Base-by-base conservation (phyloP, 2,329 filamentous ascomycete genomes). In the Talaromyces piceae region DNA sequence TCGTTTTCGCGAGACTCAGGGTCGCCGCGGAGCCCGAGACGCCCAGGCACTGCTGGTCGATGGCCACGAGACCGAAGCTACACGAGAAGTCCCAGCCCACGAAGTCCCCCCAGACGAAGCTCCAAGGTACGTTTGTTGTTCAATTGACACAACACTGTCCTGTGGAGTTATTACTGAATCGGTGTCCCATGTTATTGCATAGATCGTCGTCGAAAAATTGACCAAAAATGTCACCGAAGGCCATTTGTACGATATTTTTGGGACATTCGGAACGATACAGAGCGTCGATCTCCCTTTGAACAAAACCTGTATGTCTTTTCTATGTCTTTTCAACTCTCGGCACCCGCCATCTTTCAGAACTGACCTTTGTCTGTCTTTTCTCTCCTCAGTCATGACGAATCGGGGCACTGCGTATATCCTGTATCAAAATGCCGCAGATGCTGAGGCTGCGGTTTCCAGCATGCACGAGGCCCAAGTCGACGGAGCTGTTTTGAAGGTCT, bases 381-480 rank as follows among this genome's bases (percentile, higher is more conserved):
- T n/a, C n/a, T n/a, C n/a, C n/a, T n/a, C n/a, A 93, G 88, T 87
- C 75, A 86, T 87, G 67, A 90, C 84, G 49, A 97, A 97, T 63
- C 85, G 91, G 52, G 91, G 93, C 44, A 95, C 89, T 25, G 93
- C 91, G 27, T 97, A 96, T 67, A 90, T 97, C 56, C 77, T 95
- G 39, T 98, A 86, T 70, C 76, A 82, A 49, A 78, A 86, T 58
- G 81, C 90, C 57, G 76, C 80, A 46, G 86, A 91, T 57, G 91
- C 93, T 22, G 89, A 96, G 70, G 77, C 83, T 12, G 93, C 93
- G 25, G 94, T 96, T 60, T 83, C 91, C 16, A 88, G 95, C 66
- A 97, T 98, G 93, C 93, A 98, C 69, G 93, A 98, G 72, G 89
- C 88, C n/a, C 88, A 95, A 64, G 73, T 95, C 25, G 91, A 96